Evolutionary conservation across 2,329 filamentous ascomycete species (phyloP).

Genomic region (Pleoardoris graminearum): DNA sequence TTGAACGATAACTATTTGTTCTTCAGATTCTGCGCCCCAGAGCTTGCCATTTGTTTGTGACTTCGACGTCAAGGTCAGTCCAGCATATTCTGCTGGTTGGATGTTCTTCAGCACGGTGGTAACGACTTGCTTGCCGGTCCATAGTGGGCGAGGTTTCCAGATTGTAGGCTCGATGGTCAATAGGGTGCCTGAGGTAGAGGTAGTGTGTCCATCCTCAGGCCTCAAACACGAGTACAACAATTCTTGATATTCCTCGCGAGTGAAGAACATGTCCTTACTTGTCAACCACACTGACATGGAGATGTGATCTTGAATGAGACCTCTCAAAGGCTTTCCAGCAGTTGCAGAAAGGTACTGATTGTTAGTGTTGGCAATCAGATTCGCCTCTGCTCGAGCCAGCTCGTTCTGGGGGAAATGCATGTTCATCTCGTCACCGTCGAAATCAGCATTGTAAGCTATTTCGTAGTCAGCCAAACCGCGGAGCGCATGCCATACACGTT

Average conservation of each 20-base stretch:
- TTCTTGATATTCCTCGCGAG: constrained; percentile 85
- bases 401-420: constrained; percentile 99
- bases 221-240: constrained; percentile 88
- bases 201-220: constrained; percentile 87
- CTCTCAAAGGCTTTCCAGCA: constrained; percentile 87
- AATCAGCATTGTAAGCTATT: constrained; percentile 99
- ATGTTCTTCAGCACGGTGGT: constrained; percentile 94
- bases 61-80: constrained; percentile 77
- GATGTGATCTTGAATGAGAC: constrained; percentile 97
- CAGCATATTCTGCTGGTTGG: constrained; percentile 72
- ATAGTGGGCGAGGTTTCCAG: constrained; percentile 76
- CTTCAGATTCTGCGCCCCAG: constrained; percentile 77
- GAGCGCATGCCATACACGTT: no score
- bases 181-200: constrained; percentile 76
- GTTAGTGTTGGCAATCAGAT: constrained; percentile 93
- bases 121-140: constrained; percentile 97
- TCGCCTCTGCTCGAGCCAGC: constrained; percentile 86
- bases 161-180: constrained; percentile 80
- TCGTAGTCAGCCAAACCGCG: no score
- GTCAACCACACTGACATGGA: constrained; percentile 92
- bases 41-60: constrained; percentile 76
- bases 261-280: constrained; percentile 89
- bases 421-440: constrained; percentile 99
- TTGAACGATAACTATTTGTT: constrained; percentile 78
- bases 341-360: constrained; percentile 96